Evolutionary conservation across 306 rosid species (phyloP).

Genomic region (Glycine tomentella): DNA sequence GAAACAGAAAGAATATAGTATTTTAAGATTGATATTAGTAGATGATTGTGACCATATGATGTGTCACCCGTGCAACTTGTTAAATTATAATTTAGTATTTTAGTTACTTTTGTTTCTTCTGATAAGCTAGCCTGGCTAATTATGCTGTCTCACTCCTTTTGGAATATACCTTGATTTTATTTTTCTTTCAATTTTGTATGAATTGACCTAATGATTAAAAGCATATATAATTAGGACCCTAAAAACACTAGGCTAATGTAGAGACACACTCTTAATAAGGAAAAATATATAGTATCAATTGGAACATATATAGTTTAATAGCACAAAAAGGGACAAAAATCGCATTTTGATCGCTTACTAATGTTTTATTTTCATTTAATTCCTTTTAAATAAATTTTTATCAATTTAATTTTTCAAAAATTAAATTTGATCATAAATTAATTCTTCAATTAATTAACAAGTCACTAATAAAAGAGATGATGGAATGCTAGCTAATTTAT

Average conservation of each 20-base stretch:
- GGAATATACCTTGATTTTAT: neutral
- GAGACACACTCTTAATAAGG: neutral
- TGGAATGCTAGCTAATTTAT: too few relatives aligned
- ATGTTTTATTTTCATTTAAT: neutral
- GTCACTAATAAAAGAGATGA: too few relatives aligned
- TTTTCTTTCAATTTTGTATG: neutral
- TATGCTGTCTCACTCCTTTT: neutral
- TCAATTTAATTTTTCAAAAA: neutral
- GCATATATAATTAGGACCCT: neutral
- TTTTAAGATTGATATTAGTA: conserved; percentile 3
- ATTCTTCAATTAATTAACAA: too few relatives aligned
- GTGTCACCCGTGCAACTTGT: conserved; percentile 17
- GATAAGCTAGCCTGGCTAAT: neutral
- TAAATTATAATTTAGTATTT: neutral
- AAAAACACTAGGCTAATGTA: neutral
- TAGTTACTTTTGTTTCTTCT: neutral
- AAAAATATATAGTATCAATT: neutral
- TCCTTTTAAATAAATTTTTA: neutral
- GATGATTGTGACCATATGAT: neutral
- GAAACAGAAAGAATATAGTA: neutral
- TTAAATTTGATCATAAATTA: too few relatives aligned
- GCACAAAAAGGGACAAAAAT: neutral
- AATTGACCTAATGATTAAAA: neutral
- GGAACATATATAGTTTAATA: neutral
- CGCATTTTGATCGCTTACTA: neutral